Percentiles rank a stretch among this genome's conserved stretches.
Conservation (phyloP, 2,329 filamentous ascomycete species). For the Zymoseptoria passerinii region DNA sequence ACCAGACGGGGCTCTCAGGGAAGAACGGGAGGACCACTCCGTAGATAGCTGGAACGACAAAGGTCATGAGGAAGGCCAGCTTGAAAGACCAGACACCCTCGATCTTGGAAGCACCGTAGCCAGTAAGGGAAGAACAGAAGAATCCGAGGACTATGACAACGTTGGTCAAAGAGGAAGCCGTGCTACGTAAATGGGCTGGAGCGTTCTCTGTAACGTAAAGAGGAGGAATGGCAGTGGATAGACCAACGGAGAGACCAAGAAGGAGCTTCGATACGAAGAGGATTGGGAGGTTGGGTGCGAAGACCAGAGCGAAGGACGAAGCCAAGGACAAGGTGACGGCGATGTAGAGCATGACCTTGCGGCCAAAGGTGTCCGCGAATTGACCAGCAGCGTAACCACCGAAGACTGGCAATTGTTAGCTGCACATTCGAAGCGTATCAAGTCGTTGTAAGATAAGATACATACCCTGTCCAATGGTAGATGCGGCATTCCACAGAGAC, state of each 20-base stretch:
- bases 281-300: constrained; percentile 26
- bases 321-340: constrained; percentile 16
- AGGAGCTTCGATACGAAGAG: constrained; percentile 23
- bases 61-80: constrained; percentile 22
- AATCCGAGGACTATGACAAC: constrained; percentile 23
- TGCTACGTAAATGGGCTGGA: constrained; percentile 18
- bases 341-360: constrained; percentile 17
- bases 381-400: constrained; percentile 21
- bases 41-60: constrained; percentile 19
- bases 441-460: too few species aligned
- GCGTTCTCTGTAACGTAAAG: constrained; percentile 24
- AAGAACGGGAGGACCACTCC: constrained; percentile 38
- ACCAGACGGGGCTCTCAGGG: constrained; percentile 82
- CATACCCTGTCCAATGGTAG: constrained; percentile 26
- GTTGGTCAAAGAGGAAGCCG: constrained; percentile 21
- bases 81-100: constrained; percentile 19
- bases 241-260: constrained; percentile 19
- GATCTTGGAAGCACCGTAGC: constrained; percentile 21
- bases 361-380: constrained; percentile 20
- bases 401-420: constrained; percentile 5
- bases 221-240: constrained; percentile 20
- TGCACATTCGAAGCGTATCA: too few species aligned
- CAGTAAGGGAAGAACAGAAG: constrained; percentile 20
- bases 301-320: constrained; percentile 21
- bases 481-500: constrained; percentile 33